Evolutionary conservation across 305 asterid species (phyloP).

Genomic region (Rubia occidens): DNA sequence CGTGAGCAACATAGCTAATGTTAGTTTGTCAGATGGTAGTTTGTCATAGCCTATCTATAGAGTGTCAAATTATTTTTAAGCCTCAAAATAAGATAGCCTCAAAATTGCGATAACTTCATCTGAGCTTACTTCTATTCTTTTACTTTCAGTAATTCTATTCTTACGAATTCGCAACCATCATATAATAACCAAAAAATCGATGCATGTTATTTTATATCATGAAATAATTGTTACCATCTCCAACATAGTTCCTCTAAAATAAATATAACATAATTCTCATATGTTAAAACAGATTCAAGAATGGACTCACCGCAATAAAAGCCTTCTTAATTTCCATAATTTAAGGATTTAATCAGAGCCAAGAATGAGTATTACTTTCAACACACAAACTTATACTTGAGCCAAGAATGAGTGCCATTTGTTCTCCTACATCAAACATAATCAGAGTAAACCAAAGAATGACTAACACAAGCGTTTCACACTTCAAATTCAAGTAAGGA

Average conservation of each 20-base stretch:
- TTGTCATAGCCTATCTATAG: no score
- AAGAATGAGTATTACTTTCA: no score
- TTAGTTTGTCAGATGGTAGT: conserved; percentile 93
- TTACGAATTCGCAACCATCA: background rate
- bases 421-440: no score
- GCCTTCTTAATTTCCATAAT: conserved; percentile 68
- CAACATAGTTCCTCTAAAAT: background rate
- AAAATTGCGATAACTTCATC: background rate
- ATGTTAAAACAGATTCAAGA: background rate
- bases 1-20: conserved; percentile 70
- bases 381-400: no score
- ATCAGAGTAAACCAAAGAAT: no score
- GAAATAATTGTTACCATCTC: background rate
- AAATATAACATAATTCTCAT: background rate
- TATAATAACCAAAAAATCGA: background rate
- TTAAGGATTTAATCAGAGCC: no score
- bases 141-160: background rate
- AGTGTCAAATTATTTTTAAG: background rate
- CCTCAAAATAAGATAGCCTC: background rate
- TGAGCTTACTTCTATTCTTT: background rate
- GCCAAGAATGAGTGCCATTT: no score
- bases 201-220: background rate
- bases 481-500: no score
- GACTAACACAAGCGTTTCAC: no score
- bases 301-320: conserved; percentile 55